Evolutionary conservation across 2,329 filamentous ascomycete species (phyloP), one percentile per base, ranked within the genome.

Genomic region (Verticillium albo-atrum): DNA sequence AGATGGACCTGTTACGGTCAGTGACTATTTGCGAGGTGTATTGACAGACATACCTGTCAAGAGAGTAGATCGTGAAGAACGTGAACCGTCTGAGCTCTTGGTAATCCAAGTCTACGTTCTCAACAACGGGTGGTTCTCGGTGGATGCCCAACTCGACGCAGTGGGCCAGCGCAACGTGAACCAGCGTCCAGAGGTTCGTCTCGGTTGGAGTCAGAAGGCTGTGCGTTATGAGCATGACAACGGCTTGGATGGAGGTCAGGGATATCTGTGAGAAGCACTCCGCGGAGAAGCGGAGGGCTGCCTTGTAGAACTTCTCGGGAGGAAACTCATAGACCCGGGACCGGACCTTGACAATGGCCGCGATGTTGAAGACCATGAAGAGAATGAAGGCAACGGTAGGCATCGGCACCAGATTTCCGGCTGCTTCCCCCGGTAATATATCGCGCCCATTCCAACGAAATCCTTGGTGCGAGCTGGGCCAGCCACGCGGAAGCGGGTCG

Each of bases 111-210:
- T 64, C 64, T 1, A 56, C 53, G 0, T 56, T 37, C 4, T 63
- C 51, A 37, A 6, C 34, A 25, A 53, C 55, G 20, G 57, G 23
- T n/a, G 68, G 66, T 58, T 74, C 71, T 34, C 71, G 66, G 56
- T 76, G 74, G 4, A 76, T 63, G 5, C 74, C 73, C 6, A 75
- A 58, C 42, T 76, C 74, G 7, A 76, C 67, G 26, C 70, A 72
- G 58, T 75, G 69, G 1, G 74, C 72, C 61, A 74, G 70, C 5
- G 70, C 73, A 53, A 75, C 62, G 56, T 75, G 71, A 0, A 65
- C 63, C 4, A 75, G 59, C 0, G 73, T 75, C 72, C 73, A 76
- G 1, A 75, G 65, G 53, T 75, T 72, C 6, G 71, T 60, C 30
- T 70, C 71, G 2, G 68, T 69, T 1, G 72, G 74, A 1, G 67